Evolutionary conservation across 2,329 filamentous ascomycete genomes (phyloP).

Genomic region (Botrytis sinoallii): DNA sequence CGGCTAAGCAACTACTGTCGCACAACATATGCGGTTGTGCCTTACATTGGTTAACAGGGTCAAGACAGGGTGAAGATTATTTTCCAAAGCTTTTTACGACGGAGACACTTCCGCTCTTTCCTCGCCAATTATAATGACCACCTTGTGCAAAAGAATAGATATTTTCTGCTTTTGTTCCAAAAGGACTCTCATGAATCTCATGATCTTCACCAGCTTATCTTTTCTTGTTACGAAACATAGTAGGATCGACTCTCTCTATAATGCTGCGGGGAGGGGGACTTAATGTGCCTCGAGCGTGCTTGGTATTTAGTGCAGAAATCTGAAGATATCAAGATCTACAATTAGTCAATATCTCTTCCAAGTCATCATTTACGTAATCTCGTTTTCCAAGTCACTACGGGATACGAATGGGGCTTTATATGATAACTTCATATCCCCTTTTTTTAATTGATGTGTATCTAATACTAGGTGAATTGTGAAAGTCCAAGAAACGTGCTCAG

Average conservation of each 20-base stretch:
- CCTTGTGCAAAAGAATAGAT: neutral
- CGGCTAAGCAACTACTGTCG: neutral
- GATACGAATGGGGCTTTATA: neutral
- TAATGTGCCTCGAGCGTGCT: neutral
- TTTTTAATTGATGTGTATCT: neutral
- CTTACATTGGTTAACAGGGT: neutral
- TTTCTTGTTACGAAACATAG: neutral
- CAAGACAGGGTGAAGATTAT: neutral
- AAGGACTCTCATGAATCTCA: neutral
- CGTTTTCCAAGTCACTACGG: neutral
- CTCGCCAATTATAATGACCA: neutral
- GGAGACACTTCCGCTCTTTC: neutral
- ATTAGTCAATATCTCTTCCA: neutral
- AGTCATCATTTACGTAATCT: neutral
- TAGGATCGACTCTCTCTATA: neutral
- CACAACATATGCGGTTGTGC: neutral
- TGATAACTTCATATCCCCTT: neutral
- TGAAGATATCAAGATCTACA: neutral
- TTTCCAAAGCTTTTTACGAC: neutral
- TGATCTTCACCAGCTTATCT: neutral
- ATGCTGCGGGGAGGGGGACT: neutral
- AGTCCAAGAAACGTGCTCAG: neutral
- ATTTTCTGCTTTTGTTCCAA: neutral
- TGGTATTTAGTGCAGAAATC: neutral
- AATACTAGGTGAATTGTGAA: neutral